These are phyloP conservation scores for thale cress (Arabidopsis thaliana) DNA, from an alignment of 345 rosid species.

Conservation along the genomic window DNA sequence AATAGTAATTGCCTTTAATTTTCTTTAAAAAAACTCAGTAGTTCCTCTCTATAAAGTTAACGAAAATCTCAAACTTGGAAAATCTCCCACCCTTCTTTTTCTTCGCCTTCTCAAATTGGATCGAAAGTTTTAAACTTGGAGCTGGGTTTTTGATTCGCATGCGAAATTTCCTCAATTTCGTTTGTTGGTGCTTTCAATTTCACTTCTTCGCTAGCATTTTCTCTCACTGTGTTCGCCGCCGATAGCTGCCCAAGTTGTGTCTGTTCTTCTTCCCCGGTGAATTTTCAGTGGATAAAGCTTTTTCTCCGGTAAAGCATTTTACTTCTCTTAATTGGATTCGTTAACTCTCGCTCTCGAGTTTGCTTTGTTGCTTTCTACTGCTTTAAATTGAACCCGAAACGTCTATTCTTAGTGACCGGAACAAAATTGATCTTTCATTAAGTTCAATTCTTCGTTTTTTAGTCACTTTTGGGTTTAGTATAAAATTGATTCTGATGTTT, in stretches of 20 bases:
- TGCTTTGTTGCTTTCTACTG: constrained; percentile 6
- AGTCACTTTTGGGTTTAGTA: background rate
- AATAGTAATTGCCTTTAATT: no score
- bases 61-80: constrained; percentile 25
- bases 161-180: background rate
- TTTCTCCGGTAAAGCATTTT: constrained; percentile 36
- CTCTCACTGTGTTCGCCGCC: constrained; percentile 30
- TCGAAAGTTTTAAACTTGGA: constrained; percentile 19
- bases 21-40: background rate
- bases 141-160: background rate
- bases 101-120: constrained; percentile 9
- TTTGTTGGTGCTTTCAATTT: background rate
- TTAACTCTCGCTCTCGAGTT: constrained; percentile 13
- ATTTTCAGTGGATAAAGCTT: constrained; percentile 13
- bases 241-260: constrained; percentile 10
- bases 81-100: constrained; percentile 16
- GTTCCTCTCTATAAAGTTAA: constrained; percentile 34
- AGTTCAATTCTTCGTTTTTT: background rate
- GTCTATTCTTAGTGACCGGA: background rate
- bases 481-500: constrained; percentile 4
- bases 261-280: constrained; percentile 22
- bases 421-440: constrained; percentile 9
- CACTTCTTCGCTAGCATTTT: constrained; percentile 26
- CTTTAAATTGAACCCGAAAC: constrained; percentile 6
- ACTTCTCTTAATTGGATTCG: constrained; percentile 16